These are phyloP conservation scores for Bruguiera sexangula DNA, from an alignment of 345 rosid genomes.

Conservation along the genomic window DNA sequence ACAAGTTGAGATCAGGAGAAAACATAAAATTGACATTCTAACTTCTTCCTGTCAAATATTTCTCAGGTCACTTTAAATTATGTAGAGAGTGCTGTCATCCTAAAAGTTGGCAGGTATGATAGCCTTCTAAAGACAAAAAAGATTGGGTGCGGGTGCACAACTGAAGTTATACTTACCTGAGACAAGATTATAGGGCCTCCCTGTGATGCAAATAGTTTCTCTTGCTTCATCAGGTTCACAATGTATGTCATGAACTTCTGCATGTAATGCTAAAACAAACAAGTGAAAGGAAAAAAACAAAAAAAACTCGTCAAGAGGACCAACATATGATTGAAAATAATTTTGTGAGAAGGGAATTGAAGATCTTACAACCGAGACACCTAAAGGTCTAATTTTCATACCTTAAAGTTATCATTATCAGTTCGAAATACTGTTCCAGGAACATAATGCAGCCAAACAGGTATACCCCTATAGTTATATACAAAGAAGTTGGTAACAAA, in stretches of 20 bases:
- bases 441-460: slow-evolving; percentile 88
- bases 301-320: slow-evolving; percentile 12
- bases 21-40: no score
- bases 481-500: background rate
- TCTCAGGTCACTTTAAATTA: no score
- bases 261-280: slow-evolving; percentile 63
- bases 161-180: slow-evolving; percentile 51
- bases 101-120: background rate
- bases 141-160: background rate
- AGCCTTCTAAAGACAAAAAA: background rate
- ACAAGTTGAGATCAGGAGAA: no score
- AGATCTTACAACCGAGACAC: slow-evolving; percentile 3
- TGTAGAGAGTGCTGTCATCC: background rate
- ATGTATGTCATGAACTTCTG: slow-evolving; percentile 67
- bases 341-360: background rate
- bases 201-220: slow-evolving; percentile 89
- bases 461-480: slow-evolving; percentile 53
- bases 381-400: slow-evolving; percentile 14
- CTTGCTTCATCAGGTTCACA: slow-evolving; percentile 74
- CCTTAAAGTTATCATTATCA: slow-evolving; percentile 82
- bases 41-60: no score
- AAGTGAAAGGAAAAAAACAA: slow-evolving; percentile 16
- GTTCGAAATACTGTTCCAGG: slow-evolving; percentile 84
- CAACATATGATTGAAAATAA: background rate
- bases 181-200: slow-evolving; percentile 97